Evolutionary conservation across 1,139 yeast species (phyloP), one percentile per base, ranked within the genome.

Genomic region (Scheffersomyces cryptocercus): DNA sequence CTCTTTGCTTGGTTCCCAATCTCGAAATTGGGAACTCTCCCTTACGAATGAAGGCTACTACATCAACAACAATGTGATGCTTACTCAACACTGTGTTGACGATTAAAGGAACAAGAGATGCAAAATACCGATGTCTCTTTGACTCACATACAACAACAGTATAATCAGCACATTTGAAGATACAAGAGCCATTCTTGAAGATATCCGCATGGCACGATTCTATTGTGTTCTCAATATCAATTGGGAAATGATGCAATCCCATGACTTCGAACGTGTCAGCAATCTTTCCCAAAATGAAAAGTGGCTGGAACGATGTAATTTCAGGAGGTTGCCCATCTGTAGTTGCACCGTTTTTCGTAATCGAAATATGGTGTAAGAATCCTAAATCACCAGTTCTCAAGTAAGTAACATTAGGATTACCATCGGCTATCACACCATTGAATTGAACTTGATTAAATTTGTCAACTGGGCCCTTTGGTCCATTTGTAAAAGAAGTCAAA

Each of bases 381-480:
- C 99, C 99, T 35, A 93, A 71, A 58, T 93, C 97, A 0, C 98
- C 99, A 0, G 99, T 93, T 52, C 99, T 76, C 47, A 88, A 70
- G 61, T 88, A 95, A 3, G 77, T 71, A 40, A 83, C 68, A 1
- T 79, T 79, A 0, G 78, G 73, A 55, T 85, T 84, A 28, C 89
- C 93, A 36, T 79, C 85, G 1, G 55, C 65, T 20, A 87, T 76
- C 41, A 70, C 74, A 14, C 88, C 88, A 33, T 64, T 60, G 51
- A 86, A 77, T 45, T 85, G 84, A 12, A 51, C 50, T 33, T 61
- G 58, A 28, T 65, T 62, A 46, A 74, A 72, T 14, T 56, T 59
- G 48, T 74, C 79, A 4, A 56, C 58, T 1, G 79, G 79, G 0
- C 78, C 80, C 37, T 68, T 68, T 1, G 81, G 79, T 2, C 84